Percentiles rank a stretch among this genome's conserved stretches.
phyloP scores from a whole-genome alignment of 495 filamentous ascomycete species.

The Tuber indicum region DNA sequence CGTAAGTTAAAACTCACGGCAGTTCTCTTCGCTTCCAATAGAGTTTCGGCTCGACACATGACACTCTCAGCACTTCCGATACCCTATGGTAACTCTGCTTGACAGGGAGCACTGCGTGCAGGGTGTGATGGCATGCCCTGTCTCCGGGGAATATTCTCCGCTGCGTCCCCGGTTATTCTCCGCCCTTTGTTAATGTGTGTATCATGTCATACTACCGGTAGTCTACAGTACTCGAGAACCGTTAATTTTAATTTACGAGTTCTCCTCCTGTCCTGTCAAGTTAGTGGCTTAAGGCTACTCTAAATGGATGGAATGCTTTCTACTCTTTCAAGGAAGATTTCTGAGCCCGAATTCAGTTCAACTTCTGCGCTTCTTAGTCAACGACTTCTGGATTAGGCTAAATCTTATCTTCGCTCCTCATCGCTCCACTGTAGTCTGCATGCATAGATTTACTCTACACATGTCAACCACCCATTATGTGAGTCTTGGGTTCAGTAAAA shows the following conservation, averaged over 20 bases:
- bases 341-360: neutral
- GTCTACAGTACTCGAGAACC: neutral
- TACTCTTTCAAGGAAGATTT: neutral
- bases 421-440: neutral
- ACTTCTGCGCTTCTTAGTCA: neutral
- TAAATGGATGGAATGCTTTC: neutral
- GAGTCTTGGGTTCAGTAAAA: neutral
- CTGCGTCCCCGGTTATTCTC: neutral
- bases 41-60: neutral
- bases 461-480: neutral
- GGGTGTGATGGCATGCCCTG: neutral
- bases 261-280: neutral
- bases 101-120: neutral
- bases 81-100: neutral
- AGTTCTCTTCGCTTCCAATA: neutral
- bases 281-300: neutral
- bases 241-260: neutral
- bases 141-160: neutral
- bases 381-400: neutral
- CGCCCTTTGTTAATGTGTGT: neutral
- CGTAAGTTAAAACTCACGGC: neutral
- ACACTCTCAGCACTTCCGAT: neutral
- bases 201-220: neutral
- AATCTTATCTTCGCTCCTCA: neutral
- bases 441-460: neutral